A percentile compares a stretch with the other conserved stretches of the same genome.
Evolutionary conservation across 1,284 basidiomycete genomes (phyloP).

Genomic region (Ustilago crameri): DNA sequence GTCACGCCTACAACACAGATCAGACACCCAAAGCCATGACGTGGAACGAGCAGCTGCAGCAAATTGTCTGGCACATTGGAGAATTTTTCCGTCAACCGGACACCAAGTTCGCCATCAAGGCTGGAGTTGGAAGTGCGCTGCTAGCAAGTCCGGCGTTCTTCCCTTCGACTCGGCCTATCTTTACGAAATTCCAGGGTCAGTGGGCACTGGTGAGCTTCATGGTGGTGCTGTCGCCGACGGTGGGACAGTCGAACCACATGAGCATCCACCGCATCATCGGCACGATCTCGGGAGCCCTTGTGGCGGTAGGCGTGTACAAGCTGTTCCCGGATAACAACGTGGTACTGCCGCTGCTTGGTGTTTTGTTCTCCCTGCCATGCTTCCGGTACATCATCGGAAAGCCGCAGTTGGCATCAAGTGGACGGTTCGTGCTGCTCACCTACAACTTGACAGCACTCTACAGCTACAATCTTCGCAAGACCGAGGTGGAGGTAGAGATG

Average conservation of each 20-base stretch:
- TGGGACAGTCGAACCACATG: conserved; percentile 65
- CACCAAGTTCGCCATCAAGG: conserved; percentile 87
- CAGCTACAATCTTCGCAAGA: conserved; percentile 80
- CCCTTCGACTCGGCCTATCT: conserved; percentile 79
- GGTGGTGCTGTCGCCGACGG: conserved; percentile 71
- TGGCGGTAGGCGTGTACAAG: conserved; percentile 77
- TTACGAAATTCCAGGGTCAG: conserved; percentile 84
- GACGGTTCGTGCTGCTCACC: conserved; percentile 68
- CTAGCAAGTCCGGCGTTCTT: conserved; percentile 88
- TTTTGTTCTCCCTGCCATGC: conserved; percentile 90
- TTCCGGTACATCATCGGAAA: conserved; percentile 88
- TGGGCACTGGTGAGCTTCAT: conserved; percentile 87
- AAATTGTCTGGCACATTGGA: conserved; percentile 79
- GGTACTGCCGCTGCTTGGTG: conserved; percentile 83
- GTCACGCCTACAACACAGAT: conserved; percentile 84
- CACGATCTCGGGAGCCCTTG: conserved; percentile 75
- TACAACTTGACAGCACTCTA: conserved; percentile 85
- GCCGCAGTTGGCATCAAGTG: conserved; percentile 62
- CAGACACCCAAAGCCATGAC: conserved; percentile 75
- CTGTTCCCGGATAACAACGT: conserved; percentile 80
- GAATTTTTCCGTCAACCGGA: conserved; percentile 79
- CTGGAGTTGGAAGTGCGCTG: conserved; percentile 77
- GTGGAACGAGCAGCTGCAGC: conserved; percentile 61
- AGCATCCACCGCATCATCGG: conserved; percentile 59
- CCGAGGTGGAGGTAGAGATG: conserved; percentile 76